Percentiles rank a stretch among this genome's conserved stretches.
Conservation (phyloP, 805 yeast species). For the Saccharomyces paradoxus region DNA sequence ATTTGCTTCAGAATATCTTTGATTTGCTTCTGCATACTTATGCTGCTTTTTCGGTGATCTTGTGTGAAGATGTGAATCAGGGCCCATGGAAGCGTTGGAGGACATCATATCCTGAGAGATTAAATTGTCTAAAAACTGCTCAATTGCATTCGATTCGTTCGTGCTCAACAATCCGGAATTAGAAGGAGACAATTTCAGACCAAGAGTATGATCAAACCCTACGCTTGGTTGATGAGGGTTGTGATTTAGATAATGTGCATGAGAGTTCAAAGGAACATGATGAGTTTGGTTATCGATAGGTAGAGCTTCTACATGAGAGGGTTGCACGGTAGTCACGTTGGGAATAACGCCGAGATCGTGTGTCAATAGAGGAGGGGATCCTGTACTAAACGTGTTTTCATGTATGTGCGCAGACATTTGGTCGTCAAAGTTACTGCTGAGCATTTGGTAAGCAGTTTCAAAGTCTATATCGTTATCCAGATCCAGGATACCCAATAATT, state of each 20-base stretch:
- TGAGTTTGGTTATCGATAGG: not conserved
- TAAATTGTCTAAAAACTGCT: constrained; percentile 26
- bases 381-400: constrained; percentile 1
- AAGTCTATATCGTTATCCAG: constrained; percentile 28
- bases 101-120: constrained; percentile 7
- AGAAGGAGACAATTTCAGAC: not conserved
- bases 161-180: constrained; percentile 21
- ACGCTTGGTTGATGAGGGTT: not conserved
- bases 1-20: not conserved
- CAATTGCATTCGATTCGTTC: constrained; percentile 29
- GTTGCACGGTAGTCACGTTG: not conserved
- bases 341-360: not conserved
- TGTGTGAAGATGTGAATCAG: not conserved
- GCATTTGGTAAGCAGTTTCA: constrained; percentile 30
- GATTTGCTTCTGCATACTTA: not conserved
- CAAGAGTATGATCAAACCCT: not conserved
- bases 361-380: not conserved
- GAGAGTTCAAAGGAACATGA: not conserved
- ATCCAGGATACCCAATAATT: constrained; percentile 19
- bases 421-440: constrained; percentile 17
- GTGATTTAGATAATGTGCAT: not conserved
- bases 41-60: not conserved
- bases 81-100: not conserved
- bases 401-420: constrained; percentile 3
- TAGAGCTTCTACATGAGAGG: not conserved